These are phyloP conservation scores for Daldinia concentrica DNA, from an alignment of 495 filamentous ascomycete species.

Conservation along the genomic window DNA sequence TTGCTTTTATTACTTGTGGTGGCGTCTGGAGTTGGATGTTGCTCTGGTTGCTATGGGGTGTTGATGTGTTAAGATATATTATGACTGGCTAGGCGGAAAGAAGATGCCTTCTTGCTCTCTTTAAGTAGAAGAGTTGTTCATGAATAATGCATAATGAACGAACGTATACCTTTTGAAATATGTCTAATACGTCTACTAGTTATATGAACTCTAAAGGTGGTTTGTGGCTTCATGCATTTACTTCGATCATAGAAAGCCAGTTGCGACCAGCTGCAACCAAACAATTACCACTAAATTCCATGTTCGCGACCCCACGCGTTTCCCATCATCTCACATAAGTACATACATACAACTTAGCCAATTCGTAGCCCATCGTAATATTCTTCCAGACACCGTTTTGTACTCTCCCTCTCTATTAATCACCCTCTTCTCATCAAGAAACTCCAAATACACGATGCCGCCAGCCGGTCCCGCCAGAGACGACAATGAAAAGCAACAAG, in stretches of 20 bases:
- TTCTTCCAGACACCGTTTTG: not conserved
- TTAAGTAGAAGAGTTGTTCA: not conserved
- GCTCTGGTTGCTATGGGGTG: not conserved
- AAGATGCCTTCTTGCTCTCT: not conserved
- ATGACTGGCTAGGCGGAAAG: not conserved
- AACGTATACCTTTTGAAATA: not conserved
- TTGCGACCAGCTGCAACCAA: slow-evolving; percentile 23
- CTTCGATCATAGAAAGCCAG: slow-evolving; percentile 8
- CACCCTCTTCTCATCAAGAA: not conserved
- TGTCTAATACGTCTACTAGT: not conserved
- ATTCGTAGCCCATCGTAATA: not conserved
- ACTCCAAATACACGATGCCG: slow-evolving; percentile 20
- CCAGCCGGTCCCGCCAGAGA: slow-evolving; percentile 50
- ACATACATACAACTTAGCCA: slow-evolving; percentile 2
- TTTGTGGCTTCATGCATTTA: not conserved
- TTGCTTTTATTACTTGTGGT: not conserved
- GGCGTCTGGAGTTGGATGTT: not conserved
- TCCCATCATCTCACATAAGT: slow-evolving; percentile 6
- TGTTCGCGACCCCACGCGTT: slow-evolving; percentile 25
- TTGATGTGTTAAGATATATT: not conserved
- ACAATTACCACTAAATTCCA: slow-evolving; percentile 5
- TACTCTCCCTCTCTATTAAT: not conserved
- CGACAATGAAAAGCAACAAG: slow-evolving; percentile 77
- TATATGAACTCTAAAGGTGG: not conserved
- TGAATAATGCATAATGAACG: slow-evolving; percentile 8